Conservation (phyloP, 1,284 basidiomycete genomes). For the Sanguinoderma infundibulare region DNA sequence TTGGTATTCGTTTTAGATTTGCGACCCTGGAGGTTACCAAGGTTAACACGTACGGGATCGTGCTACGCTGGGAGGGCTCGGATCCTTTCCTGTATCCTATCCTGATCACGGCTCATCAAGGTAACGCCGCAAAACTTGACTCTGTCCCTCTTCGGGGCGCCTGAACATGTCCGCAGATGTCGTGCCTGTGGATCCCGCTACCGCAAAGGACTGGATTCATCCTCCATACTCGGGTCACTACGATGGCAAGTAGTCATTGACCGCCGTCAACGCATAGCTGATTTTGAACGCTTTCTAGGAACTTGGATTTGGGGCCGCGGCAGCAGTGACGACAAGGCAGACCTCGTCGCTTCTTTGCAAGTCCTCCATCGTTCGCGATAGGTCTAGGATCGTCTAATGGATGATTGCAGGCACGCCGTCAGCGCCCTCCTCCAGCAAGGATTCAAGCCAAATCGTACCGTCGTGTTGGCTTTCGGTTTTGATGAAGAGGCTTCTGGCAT, state of each 20-base stretch:
- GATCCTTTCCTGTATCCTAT: slow-evolving; percentile 60
- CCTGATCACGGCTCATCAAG: slow-evolving; percentile 70
- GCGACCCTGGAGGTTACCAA: slow-evolving; percentile 52
- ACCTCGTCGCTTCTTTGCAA: slow-evolving; percentile 58
- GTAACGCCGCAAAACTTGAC: slow-evolving; percentile 29
- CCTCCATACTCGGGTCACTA: slow-evolving; percentile 40
- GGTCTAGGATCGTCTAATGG: background rate
- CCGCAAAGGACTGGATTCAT: slow-evolving; percentile 53
- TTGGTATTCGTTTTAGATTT: slow-evolving; percentile 43
- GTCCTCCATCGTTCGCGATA: slow-evolving; percentile 21
- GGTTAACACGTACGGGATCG: slow-evolving; percentile 67
- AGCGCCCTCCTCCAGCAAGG: slow-evolving; percentile 55
- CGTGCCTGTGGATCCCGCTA: slow-evolving; percentile 57
- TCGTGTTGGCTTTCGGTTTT: slow-evolving; percentile 68
- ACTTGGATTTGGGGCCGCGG: slow-evolving; percentile 68
- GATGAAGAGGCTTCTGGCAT: slow-evolving; percentile 69
- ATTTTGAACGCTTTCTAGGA: slow-evolving; percentile 28
- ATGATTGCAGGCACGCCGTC: slow-evolving; percentile 46
- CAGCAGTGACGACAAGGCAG: slow-evolving; percentile 63
- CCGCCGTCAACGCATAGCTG: background rate
- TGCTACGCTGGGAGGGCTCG: slow-evolving; percentile 67
- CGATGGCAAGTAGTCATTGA: slow-evolving; percentile 30
- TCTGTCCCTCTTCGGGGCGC: background rate
- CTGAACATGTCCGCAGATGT: slow-evolving; percentile 44
- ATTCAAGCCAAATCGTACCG: slow-evolving; percentile 54